Evolutionary conservation across 805 yeast genomes (phyloP), one percentile per base, ranked within the genome.

Genomic region (Candida qinlingensis): DNA sequence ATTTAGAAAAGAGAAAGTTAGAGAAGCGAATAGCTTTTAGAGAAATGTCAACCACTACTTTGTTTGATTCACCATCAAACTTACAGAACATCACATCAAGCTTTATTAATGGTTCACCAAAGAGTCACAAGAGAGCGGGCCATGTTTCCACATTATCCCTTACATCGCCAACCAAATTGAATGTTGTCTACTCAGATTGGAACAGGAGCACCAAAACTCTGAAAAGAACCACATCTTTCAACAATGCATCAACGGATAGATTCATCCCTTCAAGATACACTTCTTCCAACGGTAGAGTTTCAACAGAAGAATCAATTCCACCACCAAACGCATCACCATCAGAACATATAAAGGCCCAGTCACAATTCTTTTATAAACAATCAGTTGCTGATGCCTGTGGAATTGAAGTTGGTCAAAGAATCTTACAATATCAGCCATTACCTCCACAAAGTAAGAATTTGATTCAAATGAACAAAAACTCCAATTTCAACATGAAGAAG

Each of bases 381-480:
- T 83, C 88, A 29, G 96, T 92, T 2, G 98, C 97, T 0, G 86
- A 86, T 61, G 98, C 97, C 0, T 92, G 97, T 65, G 98, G 99
- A 0, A 72, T 90, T 44, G 84, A 86, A 49, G 78, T 87, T 59
- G 85, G 88, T 52, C 85, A 87, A 53, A 74, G 96, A 54, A 87
- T 94, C 37, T 70, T 92, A 50, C 90, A 88, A 58, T 92, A 86
- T 66, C 85, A 87, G 64, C 95, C 94, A n/a, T 68, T 76, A 25
- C 89, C 96, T 8, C 97, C 97, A 4, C 85, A 56, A 46, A 50
- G 62, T 33, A 60, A 59, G 52, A 51, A 58, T 25, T 40, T 54
- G 39, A 44, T 59, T 25, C 54, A 57, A 44, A 45, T 63, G 57
- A 54, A 56, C 50, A 47, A 56, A 37, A 55, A 56, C 19, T 50